Evolutionary conservation across 1,284 basidiomycete species (phyloP).

Genomic region (Puccinia novopanici): DNA sequence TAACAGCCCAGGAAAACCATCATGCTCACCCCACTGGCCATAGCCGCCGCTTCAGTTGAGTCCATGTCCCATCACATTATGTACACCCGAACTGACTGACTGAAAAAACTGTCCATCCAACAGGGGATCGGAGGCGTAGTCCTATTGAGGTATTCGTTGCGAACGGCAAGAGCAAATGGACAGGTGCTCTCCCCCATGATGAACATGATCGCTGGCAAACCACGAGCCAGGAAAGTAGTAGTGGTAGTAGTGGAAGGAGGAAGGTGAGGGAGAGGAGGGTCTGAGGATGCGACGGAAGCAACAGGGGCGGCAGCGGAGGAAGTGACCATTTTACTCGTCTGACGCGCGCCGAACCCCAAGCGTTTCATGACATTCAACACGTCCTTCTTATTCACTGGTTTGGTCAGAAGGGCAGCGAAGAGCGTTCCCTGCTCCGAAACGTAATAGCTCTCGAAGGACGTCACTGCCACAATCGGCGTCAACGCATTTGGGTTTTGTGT

Average conservation of each 20-base stretch:
- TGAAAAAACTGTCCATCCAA: no score
- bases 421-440: no score
- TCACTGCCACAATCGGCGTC: no score
- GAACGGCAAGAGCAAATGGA: slow-evolving; percentile 46
- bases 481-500: no score
- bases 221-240: slow-evolving; percentile 21
- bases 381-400: no score
- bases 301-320: no score
- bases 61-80: background rate
- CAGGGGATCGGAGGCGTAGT: slow-evolving; percentile 47
- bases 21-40: slow-evolving; percentile 50
- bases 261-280: slow-evolving; percentile 36
- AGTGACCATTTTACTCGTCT: no score
- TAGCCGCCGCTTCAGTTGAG: slow-evolving; percentile 47
- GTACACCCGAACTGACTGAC: background rate
- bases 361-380: no score
- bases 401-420: no score
- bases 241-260: no score
- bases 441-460: slow-evolving; percentile 45
- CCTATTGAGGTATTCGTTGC: slow-evolving; percentile 44
- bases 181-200: slow-evolving; percentile 42
- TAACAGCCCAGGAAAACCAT: background rate
- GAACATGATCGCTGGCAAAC: slow-evolving; percentile 46
- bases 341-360: no score
- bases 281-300: no score